Evolutionary conservation across 2,329 filamentous ascomycete genomes (phyloP), one percentile per base, ranked within the genome.

Genomic region (Podosphaera xanthii): DNA sequence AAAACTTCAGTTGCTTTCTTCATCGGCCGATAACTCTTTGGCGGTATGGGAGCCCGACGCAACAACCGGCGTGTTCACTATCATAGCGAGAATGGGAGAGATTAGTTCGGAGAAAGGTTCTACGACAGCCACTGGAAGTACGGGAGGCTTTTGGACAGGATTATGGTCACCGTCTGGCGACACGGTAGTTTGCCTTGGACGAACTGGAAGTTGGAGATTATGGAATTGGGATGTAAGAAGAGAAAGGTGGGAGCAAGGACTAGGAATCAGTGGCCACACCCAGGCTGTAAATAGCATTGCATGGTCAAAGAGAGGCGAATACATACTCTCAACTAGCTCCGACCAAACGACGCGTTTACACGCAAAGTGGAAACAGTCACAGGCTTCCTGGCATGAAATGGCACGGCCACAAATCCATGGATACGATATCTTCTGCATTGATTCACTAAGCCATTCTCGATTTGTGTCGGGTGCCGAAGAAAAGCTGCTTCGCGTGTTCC

Each of bases 381-480:
- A 68, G 2, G 67, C 65, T 10, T 88, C 87, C 9, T 98, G 92
- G 92, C 91, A 97, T 71, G 92, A 98, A 70, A 89, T 97, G 75
- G 85, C 90, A 0, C 78, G 92, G 57, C 92, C 92, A 3, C 92
- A 98, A 70, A 98, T 98, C 63, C 92, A 98, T 69, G 92, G 92
- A 44, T 98, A 98, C 70, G 91, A 98, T 70, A 77, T 98, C 59
- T 98, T 97, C 74, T 97, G 92, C 70, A 83, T 97, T 63, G 86
- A 89, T 67, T 79, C 82, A 0, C 75, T 96, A 4, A 82, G 81
- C 6, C 71, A 78, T 6, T 77, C 80, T 6, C 84, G 84, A 64
- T 98, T 98, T 68, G 84, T 97, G 31, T 94, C 90, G 2, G 92
- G 92, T 5, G 92, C 92, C 2, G 92, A 98, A 64, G 92, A 98